phyloP scores from a whole-genome alignment of 164 flowering plant species.

The Nymphaea colorata region DNA sequence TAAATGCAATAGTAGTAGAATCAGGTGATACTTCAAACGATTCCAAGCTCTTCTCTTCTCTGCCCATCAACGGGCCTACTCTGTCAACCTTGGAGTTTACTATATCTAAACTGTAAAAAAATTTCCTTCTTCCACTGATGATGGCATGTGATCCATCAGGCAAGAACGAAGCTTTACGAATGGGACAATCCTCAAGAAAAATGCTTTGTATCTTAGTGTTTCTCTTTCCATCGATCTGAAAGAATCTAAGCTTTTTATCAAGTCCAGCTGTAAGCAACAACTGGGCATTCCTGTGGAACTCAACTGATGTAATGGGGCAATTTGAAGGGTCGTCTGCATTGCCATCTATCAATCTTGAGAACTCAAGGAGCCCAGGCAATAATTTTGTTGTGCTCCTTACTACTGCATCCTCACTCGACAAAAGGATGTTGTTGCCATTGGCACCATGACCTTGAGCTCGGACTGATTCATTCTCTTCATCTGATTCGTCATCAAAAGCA shows the following conservation, averaged over 20 bases:
- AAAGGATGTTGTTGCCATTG: conserved; percentile 36
- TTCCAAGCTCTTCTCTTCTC: conserved; percentile 95
- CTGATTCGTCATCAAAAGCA: conserved; percentile 41
- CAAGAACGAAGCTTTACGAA: conserved; percentile 58
- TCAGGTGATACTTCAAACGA: conserved; percentile 80
- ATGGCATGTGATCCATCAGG: conserved; percentile 90
- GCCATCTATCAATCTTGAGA: conserved; percentile 61
- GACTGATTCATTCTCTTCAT: conserved; percentile 24
- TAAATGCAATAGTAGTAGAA: conserved; percentile 70
- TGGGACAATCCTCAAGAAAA: conserved; percentile 74
- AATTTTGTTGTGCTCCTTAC: conserved; percentile 42
- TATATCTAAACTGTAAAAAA: conserved; percentile 75
- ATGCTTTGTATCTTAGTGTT: conserved; percentile 67
- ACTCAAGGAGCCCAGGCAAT: conserved; percentile 69
- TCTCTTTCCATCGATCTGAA: conserved; percentile 84
- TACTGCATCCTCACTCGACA: conserved; percentile 61
- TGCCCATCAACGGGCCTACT: conserved; percentile 70
- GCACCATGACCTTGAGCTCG: conserved; percentile 22
- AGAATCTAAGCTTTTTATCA: conserved; percentile 59
- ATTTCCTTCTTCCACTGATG: conserved; percentile 74
- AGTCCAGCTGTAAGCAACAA: conserved; percentile 76
- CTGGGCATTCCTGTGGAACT: conserved; percentile 79
- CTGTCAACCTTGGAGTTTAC: conserved; percentile 62
- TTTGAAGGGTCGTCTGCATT: conserved; percentile 59
- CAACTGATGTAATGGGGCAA: conserved; percentile 64